Evolutionary conservation across 1,139 yeast species (phyloP), one percentile per base, ranked within the genome.

Genomic region (Geotrichum carabidarum): DNA sequence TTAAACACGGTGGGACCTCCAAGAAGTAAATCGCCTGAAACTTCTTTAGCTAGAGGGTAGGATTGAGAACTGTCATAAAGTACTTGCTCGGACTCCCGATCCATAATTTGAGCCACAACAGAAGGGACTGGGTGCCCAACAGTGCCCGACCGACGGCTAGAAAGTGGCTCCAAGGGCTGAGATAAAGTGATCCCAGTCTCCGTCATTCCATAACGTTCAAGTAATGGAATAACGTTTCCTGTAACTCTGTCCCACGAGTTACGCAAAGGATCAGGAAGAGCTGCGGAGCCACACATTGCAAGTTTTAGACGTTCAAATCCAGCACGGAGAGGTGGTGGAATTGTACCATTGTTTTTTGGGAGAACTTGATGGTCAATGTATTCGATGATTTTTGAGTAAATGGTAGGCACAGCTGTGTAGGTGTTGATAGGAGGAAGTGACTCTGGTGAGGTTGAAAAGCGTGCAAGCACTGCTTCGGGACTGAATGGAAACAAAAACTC

Each of bases 271-370:
- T 62, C 64, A 2, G 74, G 74, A 15, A 70, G 63, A 2, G 74
- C 73, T 4, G 74, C 74, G 4, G 73, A 69, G 4, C 74, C 74
- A 54, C 72, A 69, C 71, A 70, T 69, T 32, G 68, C 71, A 44
- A 70, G 61, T 35, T 65, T 51, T 43, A 68, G 54, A 48, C 35
- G 42, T 45, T 50, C 31, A 60, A 58, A 18, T 60, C 66, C 44
- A 18, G 48, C 44, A 57, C 58, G 47, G 57, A 61, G 31, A 34
- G 49, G 55, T 3, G 55, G 27, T 12, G 47, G 51, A 51, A 32
- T 51, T 47, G 51, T 27, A 50, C 59, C 22, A 51, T 44, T 17
- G 57, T 41, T 45, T 32, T 51, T 51, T 8, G 56, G 47, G 2
- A 53, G 40, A 3, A 45, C 42, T 17, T 63, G 52, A 2, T 62